phyloP scores from a whole-genome alignment of 1,284 basidiomycete genomes.

The Cutaneotrichosporon daszewskae region DNA sequence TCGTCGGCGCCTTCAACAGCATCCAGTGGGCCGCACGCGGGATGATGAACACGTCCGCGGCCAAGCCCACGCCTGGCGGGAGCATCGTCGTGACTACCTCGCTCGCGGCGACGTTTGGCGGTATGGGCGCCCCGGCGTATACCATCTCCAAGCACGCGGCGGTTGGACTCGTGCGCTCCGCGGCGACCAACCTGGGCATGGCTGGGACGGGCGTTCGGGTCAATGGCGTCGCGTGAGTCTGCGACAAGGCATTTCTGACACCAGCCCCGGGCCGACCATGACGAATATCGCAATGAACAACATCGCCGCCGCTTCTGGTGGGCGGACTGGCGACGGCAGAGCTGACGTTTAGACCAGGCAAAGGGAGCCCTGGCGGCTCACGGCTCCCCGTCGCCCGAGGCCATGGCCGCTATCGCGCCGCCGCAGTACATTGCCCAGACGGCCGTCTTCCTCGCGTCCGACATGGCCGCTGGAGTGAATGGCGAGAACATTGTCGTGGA shows the following conservation, averaged over 20 bases:
- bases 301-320: constrained; percentile 10
- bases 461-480: constrained; percentile 8
- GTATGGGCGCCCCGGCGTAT: constrained; percentile 15
- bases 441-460: constrained; percentile 13
- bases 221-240: constrained; percentile 11
- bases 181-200: constrained; percentile 10
- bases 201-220: constrained; percentile 12
- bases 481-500: constrained; percentile 15
- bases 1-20: constrained; percentile 14
- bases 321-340: no score
- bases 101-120: constrained; percentile 7
- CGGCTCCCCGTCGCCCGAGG: background rate
- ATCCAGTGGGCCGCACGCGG: constrained; percentile 14
- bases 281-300: constrained; percentile 8
- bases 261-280: constrained; percentile 7
- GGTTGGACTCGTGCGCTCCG: constrained; percentile 10
- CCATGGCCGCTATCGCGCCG: constrained; percentile 1
- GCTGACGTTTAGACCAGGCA: background rate
- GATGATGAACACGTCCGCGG: constrained; percentile 12
- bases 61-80: constrained; percentile 10
- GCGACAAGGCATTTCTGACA: no score
- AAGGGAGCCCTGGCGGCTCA: background rate
- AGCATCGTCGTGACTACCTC: constrained; percentile 15
- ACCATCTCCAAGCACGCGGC: constrained; percentile 13
- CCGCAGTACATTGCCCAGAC: constrained; percentile 9